Conservation (phyloP, 2,329 filamentous ascomycete genomes). For the Aureobasidium melanogenum region DNA sequence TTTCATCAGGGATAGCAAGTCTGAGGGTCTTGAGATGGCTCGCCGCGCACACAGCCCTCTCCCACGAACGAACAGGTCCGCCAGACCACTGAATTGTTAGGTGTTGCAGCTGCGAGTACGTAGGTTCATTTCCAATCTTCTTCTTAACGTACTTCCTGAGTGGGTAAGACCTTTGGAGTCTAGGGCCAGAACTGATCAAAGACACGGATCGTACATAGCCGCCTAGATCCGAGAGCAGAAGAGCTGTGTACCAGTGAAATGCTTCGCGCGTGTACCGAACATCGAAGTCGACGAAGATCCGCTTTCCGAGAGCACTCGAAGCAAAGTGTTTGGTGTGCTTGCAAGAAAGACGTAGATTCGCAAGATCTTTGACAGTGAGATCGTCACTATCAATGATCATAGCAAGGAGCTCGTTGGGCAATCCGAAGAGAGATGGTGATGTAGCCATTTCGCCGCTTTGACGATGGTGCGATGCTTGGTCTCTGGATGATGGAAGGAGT, state of each 20-base stretch:
- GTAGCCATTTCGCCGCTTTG: neutral
- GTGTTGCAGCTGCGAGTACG: neutral
- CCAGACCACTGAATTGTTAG: neutral
- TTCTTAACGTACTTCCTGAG: neutral
- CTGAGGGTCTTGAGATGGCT: neutral
- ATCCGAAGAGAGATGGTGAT: neutral
- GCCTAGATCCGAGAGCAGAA: neutral
- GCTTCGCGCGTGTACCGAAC: neutral
- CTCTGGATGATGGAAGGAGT: neutral
- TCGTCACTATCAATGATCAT: neutral
- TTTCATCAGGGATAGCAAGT: too few species aligned
- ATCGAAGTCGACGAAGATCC: neutral
- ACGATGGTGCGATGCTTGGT: neutral
- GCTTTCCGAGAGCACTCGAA: neutral
- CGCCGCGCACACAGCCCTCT: neutral
- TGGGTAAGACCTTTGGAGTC: neutral
- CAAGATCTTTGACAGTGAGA: neutral
- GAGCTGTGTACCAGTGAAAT: neutral
- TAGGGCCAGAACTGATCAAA: too few species aligned
- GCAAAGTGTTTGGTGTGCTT: neutral
- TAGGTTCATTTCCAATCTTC: neutral
- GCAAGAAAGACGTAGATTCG: neutral
- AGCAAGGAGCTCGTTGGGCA: neutral
- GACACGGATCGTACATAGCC: neutral
- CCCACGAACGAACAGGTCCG: neutral